Conservation (phyloP, 495 filamentous ascomycete genomes). For the Chlorociboria aeruginascens region DNA sequence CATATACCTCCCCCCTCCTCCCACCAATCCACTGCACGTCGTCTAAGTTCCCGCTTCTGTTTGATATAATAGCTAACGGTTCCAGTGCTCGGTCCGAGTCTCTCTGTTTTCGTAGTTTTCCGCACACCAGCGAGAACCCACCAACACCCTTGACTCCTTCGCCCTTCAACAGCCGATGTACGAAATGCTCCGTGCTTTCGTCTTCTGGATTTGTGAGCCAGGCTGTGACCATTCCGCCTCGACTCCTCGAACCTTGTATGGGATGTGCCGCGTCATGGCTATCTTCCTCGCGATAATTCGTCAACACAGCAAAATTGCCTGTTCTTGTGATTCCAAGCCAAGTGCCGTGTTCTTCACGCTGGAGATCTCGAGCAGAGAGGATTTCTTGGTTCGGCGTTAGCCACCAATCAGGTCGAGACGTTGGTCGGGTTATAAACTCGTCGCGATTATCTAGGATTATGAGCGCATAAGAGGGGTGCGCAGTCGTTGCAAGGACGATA, state of each 20-base stretch:
- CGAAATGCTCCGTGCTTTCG: constrained; percentile 49
- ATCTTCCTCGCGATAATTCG: constrained; percentile 82
- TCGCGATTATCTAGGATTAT: constrained; percentile 91
- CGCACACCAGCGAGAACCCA: constrained; percentile 87
- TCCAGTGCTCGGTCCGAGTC: constrained; percentile 33
- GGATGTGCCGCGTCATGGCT: constrained; percentile 36
- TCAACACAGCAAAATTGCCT: constrained; percentile 81
- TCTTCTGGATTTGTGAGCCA: constrained; percentile 51
- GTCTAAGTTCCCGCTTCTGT: constrained; percentile 57
- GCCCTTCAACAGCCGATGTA: constrained; percentile 51
- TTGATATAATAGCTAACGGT: constrained; percentile 77
- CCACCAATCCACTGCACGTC: constrained; percentile 59
- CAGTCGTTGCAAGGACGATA: constrained; percentile 79
- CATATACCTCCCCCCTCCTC: constrained; percentile 51
- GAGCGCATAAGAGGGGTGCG: constrained; percentile 80
- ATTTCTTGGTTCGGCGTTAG: constrained; percentile 29
- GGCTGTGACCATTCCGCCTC: constrained; percentile 77
- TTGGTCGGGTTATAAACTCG: constrained; percentile 88
- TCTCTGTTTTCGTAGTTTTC: constrained; percentile 45
- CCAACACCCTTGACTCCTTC: constrained; percentile 65
- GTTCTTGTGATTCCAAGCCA: constrained; percentile 85
- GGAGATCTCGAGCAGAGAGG: constrained; percentile 38
- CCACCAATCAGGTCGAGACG: constrained; percentile 78
- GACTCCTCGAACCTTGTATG: constrained; percentile 48
- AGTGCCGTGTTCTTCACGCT: constrained; percentile 54